Percentiles rank a stretch among this genome's conserved stretches.
These are phyloP conservation scores for Bremia lactucae DNA, from an alignment of 352 stramenopile species.

Conservation along the genomic window DNA sequence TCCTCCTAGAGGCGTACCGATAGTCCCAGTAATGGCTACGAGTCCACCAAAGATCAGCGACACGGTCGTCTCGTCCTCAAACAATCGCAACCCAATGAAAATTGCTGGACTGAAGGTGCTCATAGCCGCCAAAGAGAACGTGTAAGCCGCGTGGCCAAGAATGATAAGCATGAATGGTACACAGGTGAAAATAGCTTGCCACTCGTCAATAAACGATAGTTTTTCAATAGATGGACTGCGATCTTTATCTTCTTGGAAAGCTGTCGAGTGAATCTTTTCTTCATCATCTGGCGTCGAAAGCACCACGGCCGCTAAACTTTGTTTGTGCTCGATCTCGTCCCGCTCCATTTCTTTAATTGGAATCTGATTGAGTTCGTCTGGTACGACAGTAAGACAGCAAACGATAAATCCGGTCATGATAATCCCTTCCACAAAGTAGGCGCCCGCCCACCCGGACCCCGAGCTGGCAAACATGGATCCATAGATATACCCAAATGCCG, in stretches of 20 bases:
- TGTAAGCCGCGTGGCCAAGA: conserved; percentile 80
- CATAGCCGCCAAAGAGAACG: conserved; percentile 78
- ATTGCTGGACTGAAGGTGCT: conserved; percentile 84
- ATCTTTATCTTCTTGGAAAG: conserved; percentile 23
- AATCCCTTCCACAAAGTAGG: conserved; percentile 82
- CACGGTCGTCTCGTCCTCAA: conserved; percentile 71
- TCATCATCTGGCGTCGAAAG: conserved; percentile 12
- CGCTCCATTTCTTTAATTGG: conserved; percentile 20
- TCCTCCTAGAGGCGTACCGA: conserved; percentile 83
- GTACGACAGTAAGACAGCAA: conserved; percentile 49
- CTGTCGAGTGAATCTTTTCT: conserved; percentile 14
- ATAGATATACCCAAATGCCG: conserved; percentile 87
- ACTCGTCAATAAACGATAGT: conserved; percentile 41
- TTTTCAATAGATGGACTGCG: conserved; percentile 5
- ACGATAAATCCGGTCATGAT: conserved; percentile 74
- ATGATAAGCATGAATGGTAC: conserved; percentile 71
- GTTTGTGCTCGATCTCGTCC: conserved; percentile 15
- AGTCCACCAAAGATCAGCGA: conserved; percentile 81
- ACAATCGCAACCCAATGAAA: conserved; percentile 85
- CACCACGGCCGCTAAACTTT: conserved; percentile 8
- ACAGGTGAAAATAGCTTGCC: conserved; percentile 56
- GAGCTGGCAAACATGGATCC: conserved; percentile 56
- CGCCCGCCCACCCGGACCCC: conserved; percentile 56
- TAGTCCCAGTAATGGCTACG: conserved; percentile 72
- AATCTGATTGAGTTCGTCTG: conserved; percentile 44